Base-by-base conservation (phyloP, 2,329 filamentous ascomycete species). In the Allantophomopsis lycopodina region DNA sequence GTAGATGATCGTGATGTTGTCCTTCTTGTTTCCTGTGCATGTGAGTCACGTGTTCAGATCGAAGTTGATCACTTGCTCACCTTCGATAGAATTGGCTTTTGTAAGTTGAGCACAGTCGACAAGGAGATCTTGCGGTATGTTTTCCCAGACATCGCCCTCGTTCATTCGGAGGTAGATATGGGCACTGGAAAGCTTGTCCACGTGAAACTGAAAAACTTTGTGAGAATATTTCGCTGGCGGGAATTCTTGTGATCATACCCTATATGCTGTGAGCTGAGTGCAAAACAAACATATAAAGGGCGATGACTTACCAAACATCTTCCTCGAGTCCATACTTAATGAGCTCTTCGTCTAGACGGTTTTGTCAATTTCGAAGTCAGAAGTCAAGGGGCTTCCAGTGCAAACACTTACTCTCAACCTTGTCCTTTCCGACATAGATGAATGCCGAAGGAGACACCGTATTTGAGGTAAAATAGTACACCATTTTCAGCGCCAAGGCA, bases 1-100 rank as follows among this genome's bases (percentile, higher is more conserved):
- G 65, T 98, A 98, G 55, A 98, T 93, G 55, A 98, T 61, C 13
- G 87, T 94, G 53, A 98, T 69, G 61, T 96, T 96, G 60, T 96
- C 89, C 61, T 95, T 96, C 63, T 98, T 98, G 68, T 98, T 98
- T 47, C 91, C 83, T 88, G 43, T 5, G 21, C 39, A 34, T 50
- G 14, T 50, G 39, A 37, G 38, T 42, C 37, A 48, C 32, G 40
- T 45, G 36, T 28, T 16, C 16, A 18, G 11, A 2, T 28, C 7
- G 11, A 36, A 4, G 7, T 18, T 23, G 13, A 28, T 7, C 20
- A 36, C 21, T 30, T 15, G 17, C 58, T 45, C 54, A 81, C 84
- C 91, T 67, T 98, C 91, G 52, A 98, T 98, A 42, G 87, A 95
- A 64, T 98, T 98, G 46, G 91, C 91, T 64, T 98, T 98, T 42